Evolutionary conservation across 176 grass and related monocot genomes (phyloP), one percentile per base, ranked within the genome.

Genomic region (Triticum urartu): DNA sequence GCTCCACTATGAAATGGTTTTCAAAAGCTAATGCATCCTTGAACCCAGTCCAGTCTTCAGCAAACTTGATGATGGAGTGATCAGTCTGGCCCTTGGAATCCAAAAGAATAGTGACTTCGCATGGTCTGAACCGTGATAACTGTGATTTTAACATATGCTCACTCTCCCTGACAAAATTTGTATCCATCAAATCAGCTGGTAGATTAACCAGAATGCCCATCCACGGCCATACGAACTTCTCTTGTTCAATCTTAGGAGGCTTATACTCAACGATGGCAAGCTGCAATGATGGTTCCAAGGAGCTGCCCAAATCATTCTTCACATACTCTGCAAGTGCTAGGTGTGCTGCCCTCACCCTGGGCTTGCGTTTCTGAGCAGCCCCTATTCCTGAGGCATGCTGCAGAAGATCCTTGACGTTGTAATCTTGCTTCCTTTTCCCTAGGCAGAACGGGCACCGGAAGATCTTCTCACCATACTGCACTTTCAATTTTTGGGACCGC

Each of bases 331-430:
- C 91, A 83, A 98, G 91, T 21, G 91, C 95, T 20, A 42, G 83
- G 89, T 98, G 95, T 9, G 79, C 78, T 17, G 93, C 93, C 91
- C 83, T 95, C 54, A 90, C 86, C 75, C 90, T 95, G 25, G 83
- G 85, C 47, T 54, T 87, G 68, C 86, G 75, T 43, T 93, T 98
- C 40, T 59, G 68, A 62, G 91, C 81, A 83, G 83, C 81, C 75
- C 91, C 93, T 24, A 98, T 81, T 83, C 89, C 95, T 32, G 77
- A 83, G 54, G 93, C 89, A 70, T 98, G 95, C 86, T 98, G 91
- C 67, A 93, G 86, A 30, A 95, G 88, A 36, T 95, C 91, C 60
- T 95, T 95, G 0, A 66, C 70, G 36, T 42, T 81, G 81, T 95
- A 98, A 21, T 87, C 81, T 69, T 86, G 87, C 77, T 92, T 98